phyloP scores from a whole-genome alignment of 495 filamentous ascomycete genomes.

The Aspergillus nanangensis region DNA sequence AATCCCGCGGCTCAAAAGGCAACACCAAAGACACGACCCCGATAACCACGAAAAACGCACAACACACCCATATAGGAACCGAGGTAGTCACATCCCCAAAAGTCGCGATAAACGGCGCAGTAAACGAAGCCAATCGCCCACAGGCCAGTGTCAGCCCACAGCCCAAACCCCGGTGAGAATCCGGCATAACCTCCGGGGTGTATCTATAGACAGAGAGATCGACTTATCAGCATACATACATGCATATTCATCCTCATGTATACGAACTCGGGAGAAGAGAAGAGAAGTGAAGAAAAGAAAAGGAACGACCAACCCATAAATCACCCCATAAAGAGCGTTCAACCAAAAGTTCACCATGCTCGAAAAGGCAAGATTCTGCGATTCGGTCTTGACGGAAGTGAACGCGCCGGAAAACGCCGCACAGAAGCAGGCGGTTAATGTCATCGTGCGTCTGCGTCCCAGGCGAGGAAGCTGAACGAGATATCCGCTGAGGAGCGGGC shows the following conservation, averaged over 20 bases:
- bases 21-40: constrained; percentile 1
- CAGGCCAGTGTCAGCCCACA: constrained; percentile 5
- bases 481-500: not conserved
- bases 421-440: not conserved
- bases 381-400: constrained; percentile 4
- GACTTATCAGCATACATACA: not conserved
- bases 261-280: not conserved
- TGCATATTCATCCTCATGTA: too few species aligned
- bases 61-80: constrained; percentile 4
- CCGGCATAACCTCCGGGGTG: constrained; percentile 5
- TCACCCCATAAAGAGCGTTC: constrained; percentile 4
- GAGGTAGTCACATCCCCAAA: not conserved
- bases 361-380: constrained; percentile 4
- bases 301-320: constrained; percentile 1
- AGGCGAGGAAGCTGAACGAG: constrained; percentile 1
- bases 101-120: constrained; percentile 7
- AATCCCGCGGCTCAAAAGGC: constrained; percentile 2
- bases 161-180: not conserved
- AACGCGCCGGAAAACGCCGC: not conserved
- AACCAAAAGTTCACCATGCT: constrained; percentile 7
- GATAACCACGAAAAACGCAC: constrained; percentile 3
- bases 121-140: constrained; percentile 1
- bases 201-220: not conserved
- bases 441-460: not conserved
- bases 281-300: not conserved